These are phyloP conservation scores for Candida maris DNA, from an alignment of 805 yeast species.

Conservation along the genomic window DNA sequence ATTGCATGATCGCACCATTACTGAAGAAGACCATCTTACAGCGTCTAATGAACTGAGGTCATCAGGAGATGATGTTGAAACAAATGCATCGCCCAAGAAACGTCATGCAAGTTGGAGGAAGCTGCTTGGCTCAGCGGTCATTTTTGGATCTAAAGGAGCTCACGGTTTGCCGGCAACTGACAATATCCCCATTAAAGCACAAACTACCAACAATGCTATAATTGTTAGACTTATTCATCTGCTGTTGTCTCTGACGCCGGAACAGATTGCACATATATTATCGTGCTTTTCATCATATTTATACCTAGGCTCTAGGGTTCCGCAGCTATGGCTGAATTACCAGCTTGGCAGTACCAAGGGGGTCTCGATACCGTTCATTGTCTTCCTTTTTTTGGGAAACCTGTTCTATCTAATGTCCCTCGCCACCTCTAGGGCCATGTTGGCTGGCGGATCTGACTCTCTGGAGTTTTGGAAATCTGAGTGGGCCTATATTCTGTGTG, in stretches of 20 bases:
- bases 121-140: slow-evolving; percentile 27
- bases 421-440: slow-evolving; percentile 39
- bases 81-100: slow-evolving; percentile 5
- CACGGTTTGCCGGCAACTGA: slow-evolving; percentile 21
- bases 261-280: slow-evolving; percentile 28
- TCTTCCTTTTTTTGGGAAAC: slow-evolving; percentile 49
- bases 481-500: slow-evolving; percentile 44
- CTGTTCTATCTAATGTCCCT: slow-evolving; percentile 47
- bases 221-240: slow-evolving; percentile 16
- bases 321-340: slow-evolving; percentile 48
- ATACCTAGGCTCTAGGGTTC: slow-evolving; percentile 48
- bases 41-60: neutral
- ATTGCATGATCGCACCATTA: neutral
- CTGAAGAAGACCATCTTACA: neutral
- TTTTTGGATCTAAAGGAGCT: slow-evolving; percentile 30
- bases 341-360: slow-evolving; percentile 47
- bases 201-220: slow-evolving; percentile 21
- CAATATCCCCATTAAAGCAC: neutral
- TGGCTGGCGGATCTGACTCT: slow-evolving; percentile 31
- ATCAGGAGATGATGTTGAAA: slow-evolving; percentile 3
- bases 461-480: slow-evolving; percentile 39
- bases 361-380: slow-evolving; percentile 45
- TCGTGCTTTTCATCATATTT: slow-evolving; percentile 53
- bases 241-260: slow-evolving; percentile 13
- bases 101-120: slow-evolving; percentile 17